Evolutionary conservation across 352 stramenopile species (phyloP).

Genomic region (Phytophthora melonis): DNA sequence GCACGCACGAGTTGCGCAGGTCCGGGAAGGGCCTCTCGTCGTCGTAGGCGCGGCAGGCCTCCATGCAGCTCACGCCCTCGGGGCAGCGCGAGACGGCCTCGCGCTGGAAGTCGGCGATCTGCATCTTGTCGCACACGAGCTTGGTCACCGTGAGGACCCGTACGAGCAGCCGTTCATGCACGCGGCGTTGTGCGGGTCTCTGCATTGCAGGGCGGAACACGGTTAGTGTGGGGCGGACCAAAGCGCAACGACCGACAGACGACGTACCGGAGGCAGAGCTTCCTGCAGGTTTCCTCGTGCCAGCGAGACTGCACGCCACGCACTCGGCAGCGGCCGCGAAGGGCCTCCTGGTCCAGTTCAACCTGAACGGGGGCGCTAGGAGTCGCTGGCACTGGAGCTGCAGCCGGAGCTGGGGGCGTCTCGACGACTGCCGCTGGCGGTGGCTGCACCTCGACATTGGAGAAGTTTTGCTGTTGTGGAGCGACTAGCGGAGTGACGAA

Average conservation of each 20-base stretch:
- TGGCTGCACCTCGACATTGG: background rate
- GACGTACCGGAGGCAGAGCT: conserved; percentile 60
- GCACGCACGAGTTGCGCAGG: conserved; percentile 61
- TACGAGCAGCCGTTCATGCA: conserved; percentile 86
- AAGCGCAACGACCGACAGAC: background rate
- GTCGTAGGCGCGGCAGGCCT: conserved; percentile 70
- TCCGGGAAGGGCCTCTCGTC: conserved; percentile 55
- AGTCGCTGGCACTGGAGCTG: background rate
- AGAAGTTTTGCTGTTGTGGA: conserved; percentile 13
- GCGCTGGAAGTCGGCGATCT: conserved; percentile 27
- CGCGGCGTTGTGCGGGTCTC: conserved; percentile 64
- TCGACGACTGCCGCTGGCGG: background rate
- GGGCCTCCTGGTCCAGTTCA: conserved; percentile 38
- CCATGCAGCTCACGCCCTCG: conserved; percentile 67
- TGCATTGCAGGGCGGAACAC: conserved; percentile 20
- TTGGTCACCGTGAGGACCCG: conserved; percentile 76
- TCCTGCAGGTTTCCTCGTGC: conserved; percentile 79
- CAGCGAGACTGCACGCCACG: conserved; percentile 72
- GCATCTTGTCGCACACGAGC: conserved; percentile 66
- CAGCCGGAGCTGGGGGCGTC: too few relatives aligned
- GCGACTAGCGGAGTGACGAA: conserved; percentile 15
- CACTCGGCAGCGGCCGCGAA: conserved; percentile 67
- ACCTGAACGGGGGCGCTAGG: conserved; percentile 3
- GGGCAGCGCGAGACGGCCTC: conserved; percentile 47
- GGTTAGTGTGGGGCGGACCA: conserved; percentile 1